Percentiles rank a stretch among this genome's conserved stretches.
Conservation (phyloP, 139 green algal genomes). For the Volvox africanus region DNA sequence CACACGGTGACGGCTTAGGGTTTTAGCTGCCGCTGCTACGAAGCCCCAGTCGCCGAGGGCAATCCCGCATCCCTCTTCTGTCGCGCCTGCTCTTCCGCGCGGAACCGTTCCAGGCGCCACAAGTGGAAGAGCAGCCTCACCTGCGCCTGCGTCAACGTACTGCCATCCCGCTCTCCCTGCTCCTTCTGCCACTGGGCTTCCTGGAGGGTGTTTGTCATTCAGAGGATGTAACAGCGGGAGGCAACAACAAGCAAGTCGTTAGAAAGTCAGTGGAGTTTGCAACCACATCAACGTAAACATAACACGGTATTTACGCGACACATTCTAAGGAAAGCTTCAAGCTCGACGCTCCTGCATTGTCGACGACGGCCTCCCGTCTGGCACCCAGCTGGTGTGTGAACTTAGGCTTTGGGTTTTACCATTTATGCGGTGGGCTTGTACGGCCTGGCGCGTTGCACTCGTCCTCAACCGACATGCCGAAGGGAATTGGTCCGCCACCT, state of each 20-base stretch:
- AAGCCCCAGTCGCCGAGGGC: background rate
- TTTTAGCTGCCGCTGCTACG: background rate
- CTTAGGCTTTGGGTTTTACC: too few species aligned
- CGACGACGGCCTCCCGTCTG: too few species aligned
- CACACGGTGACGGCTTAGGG: too few species aligned
- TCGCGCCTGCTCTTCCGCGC: background rate
- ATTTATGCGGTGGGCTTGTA: too few species aligned
- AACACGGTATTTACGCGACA: background rate
- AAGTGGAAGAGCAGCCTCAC: constrained; percentile 38
- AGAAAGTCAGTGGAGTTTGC: background rate
- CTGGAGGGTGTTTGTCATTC: background rate
- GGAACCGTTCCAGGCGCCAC: background rate
- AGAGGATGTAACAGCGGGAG: background rate
- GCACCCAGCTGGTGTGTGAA: too few species aligned
- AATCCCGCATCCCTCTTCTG: background rate
- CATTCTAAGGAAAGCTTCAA: background rate
- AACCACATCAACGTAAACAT: background rate
- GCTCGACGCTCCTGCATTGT: background rate
- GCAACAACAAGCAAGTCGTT: background rate
- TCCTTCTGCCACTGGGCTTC: constrained; percentile 8
- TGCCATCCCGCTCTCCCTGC: background rate
- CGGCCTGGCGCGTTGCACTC: too few species aligned
- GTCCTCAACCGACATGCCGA: too few species aligned
- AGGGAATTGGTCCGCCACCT: too few species aligned
- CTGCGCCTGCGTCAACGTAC: background rate